Evolutionary conservation across 208 protist species (phyloP).

Genomic region (Acanthamoeba culbertsoni): DNA sequence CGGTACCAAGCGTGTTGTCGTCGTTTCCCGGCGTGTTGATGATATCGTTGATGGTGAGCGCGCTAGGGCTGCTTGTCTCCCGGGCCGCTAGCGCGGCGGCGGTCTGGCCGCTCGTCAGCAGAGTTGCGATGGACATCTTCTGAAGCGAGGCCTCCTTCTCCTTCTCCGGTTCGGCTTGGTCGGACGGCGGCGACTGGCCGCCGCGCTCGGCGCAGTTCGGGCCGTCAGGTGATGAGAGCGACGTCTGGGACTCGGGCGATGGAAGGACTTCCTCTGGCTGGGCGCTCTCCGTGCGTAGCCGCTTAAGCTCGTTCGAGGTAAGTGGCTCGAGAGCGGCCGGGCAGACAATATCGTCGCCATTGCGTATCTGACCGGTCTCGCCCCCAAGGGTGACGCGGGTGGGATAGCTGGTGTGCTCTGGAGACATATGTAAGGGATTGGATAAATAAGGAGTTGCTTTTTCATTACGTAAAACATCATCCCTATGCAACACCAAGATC

Average conservation of each 20-base stretch:
- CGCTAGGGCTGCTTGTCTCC: background rate
- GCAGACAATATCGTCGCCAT: background rate
- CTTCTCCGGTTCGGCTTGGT: background rate
- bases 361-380: background rate
- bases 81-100: no score
- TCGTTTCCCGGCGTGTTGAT: conserved; percentile 19
- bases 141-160: background rate
- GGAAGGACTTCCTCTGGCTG: background rate
- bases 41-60: conserved; percentile 30
- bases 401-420: conserved; percentile 34
- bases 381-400: background rate
- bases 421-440: background rate
- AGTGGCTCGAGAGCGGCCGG: background rate
- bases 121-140: conserved; percentile 16
- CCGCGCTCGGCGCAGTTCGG: no score
- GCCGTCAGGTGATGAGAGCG: no score
- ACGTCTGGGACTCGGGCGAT: background rate
- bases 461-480: no score
- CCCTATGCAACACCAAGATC: background rate
- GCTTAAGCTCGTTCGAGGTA: background rate
- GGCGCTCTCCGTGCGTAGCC: background rate
- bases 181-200: background rate
- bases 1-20: background rate
- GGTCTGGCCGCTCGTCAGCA: background rate
- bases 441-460: no score